Percentiles rank a stretch among this genome's conserved stretches.
phyloP scores from a whole-genome alignment of 2,329 filamentous ascomycete genomes.

The Lojkania enalia region DNA sequence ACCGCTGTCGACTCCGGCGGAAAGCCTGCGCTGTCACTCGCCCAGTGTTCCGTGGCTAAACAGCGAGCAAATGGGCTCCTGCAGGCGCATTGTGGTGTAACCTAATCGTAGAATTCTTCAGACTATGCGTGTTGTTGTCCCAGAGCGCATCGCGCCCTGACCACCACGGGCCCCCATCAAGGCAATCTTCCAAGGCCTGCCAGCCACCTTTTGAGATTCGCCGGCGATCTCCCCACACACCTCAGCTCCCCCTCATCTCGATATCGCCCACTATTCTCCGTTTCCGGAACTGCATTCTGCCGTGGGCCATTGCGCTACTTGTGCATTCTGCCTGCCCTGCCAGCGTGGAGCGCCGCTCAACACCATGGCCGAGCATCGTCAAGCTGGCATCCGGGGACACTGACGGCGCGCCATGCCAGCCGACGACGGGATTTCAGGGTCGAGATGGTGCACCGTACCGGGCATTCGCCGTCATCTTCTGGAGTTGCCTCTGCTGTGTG shows the following conservation, averaged over 20 bases:
- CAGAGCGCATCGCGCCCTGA: neutral
- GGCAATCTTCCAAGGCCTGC: conserved; percentile 31
- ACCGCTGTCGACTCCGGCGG: conserved; percentile 3
- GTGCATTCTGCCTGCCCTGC: conserved; percentile 13
- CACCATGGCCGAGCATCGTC: conserved; percentile 14
- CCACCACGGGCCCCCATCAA: neutral
- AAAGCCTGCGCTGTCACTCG: conserved; percentile 9
- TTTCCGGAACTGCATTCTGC: conserved; percentile 18
- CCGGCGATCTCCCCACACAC: conserved; percentile 31
- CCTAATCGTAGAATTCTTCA: conserved; percentile 41
- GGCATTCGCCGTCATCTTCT: conserved; percentile 13
- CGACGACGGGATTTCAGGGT: conserved; percentile 16
- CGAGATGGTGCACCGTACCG: conserved; percentile 10
- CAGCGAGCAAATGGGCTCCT: conserved; percentile 24
- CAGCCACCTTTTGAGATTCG: conserved; percentile 35
- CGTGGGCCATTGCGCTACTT: conserved; percentile 17
- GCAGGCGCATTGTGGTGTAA: conserved; percentile 34
- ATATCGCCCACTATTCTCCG: conserved; percentile 21
- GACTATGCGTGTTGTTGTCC: conserved; percentile 12
- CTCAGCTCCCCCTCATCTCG: conserved; percentile 11
- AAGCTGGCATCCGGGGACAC: neutral
- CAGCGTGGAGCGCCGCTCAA: conserved; percentile 8
- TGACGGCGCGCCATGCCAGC: neutral
- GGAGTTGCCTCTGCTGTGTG: conserved; percentile 28
- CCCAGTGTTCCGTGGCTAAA: conserved; percentile 29